These are phyloP conservation scores for Pythium sukuiense DNA, from an alignment of 352 stramenopile genomes.

Conservation along the genomic window DNA sequence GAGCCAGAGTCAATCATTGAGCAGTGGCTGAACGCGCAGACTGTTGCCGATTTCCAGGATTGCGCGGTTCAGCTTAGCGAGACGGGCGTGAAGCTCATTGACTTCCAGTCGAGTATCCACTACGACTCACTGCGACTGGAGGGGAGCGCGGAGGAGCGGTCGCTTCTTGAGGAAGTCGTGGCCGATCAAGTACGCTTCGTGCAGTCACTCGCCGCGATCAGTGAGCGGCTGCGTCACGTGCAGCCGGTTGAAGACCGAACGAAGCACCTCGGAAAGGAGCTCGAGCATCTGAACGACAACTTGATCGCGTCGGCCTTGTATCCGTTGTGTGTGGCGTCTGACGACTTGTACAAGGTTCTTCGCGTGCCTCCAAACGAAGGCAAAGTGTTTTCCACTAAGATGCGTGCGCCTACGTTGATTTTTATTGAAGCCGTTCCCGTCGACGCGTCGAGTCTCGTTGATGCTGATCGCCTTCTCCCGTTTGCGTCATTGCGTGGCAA, in stretches of 20 bases:
- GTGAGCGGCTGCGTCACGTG: constrained; percentile 64
- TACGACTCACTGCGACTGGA: constrained; percentile 61
- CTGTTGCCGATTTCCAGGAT: constrained; percentile 48
- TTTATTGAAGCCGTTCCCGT: constrained; percentile 74
- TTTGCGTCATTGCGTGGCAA: constrained; percentile 54
- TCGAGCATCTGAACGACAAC: constrained; percentile 56
- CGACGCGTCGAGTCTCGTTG: constrained; percentile 36
- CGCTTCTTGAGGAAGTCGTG: constrained; percentile 57
- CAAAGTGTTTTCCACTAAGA: constrained; percentile 87
- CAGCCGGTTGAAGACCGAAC: constrained; percentile 55
- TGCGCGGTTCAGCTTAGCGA: constrained; percentile 43
- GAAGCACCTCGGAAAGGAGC: constrained; percentile 44
- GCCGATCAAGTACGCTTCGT: constrained; percentile 78
- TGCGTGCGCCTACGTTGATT: constrained; percentile 75
- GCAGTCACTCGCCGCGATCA: constrained; percentile 68
- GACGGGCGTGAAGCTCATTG: constrained; percentile 55
- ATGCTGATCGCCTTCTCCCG: constrained; percentile 40
- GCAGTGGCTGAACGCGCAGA: constrained; percentile 58
- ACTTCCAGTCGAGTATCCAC: constrained; percentile 70
- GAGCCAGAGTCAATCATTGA: constrained; percentile 57
- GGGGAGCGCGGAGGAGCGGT: constrained; percentile 13
- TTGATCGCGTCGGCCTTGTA: constrained; percentile 66
- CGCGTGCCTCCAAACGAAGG: constrained; percentile 72
- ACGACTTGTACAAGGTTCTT: constrained; percentile 72
- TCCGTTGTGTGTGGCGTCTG: constrained; percentile 66